Evolutionary conservation across 352 stramenopile genomes (phyloP), one percentile per base, ranked within the genome.

Genomic region (Globisporangium mamillatum): DNA sequence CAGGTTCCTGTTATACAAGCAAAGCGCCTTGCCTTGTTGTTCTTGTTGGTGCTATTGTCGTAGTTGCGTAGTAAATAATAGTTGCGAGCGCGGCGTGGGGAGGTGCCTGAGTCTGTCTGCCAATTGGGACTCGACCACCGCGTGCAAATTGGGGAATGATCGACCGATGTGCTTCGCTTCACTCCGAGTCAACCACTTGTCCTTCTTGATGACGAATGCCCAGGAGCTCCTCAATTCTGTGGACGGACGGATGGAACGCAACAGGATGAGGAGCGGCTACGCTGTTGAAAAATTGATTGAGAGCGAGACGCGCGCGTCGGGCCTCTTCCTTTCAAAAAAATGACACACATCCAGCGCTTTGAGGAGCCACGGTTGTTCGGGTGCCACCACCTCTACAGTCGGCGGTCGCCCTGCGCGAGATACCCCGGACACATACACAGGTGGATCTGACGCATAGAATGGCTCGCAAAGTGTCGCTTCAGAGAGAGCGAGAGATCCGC

Each of bases 401-500:
- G 48, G 16, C n/a, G 36, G 36, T 44, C n/a, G 5, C 27, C 27
- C 27, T 32, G 27, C 27, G n/a, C 48, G n/a, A 56, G 50, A 18
- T 2, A 22, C 20, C 22, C 27, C 3, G 27, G 27, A 32, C 27
- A 3, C 27, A 32, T 32, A 32, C 27, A 32, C 27, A 32, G 27
- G 6, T 32, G 27, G 27, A 32, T 32, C 27, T 3, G 27, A 32
- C 3, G 27, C 27, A 32, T 32, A 32, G 27, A 12, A 44, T 44
- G 36, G 36, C 36, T 44, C 36, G 36, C 36, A 44, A 44, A 44
- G 12, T 44, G 36, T 10, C 12, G 36, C 12, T 44, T 44, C 2
- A 32, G 36, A 29, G 32, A 38, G 25, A 41, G 44, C 61, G 9
- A 63, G 55, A 69, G 53, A 69, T 69, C 52, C 64, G 64, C 64